These are phyloP conservation scores for Syzygium grande DNA, from an alignment of 345 rosid genomes.

Conservation along the genomic window DNA sequence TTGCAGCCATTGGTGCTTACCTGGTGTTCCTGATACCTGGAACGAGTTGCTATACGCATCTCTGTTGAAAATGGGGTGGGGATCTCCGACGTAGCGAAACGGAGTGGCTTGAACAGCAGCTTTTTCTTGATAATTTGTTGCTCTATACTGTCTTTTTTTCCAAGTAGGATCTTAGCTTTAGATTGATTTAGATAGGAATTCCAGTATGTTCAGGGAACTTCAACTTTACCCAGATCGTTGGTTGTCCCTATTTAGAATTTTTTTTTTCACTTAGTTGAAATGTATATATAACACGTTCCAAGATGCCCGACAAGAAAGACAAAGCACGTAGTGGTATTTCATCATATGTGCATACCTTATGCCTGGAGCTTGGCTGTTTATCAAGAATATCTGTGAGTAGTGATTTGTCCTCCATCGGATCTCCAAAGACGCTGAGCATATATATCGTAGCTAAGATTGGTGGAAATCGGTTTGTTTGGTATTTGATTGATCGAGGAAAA, in stretches of 20 bases:
- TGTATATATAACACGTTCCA: neutral
- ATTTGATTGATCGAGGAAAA: neutral
- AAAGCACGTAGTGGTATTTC: neutral
- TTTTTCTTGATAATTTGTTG: neutral
- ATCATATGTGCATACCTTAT: neutral
- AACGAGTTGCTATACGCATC: constrained; percentile 73
- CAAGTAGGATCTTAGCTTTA: neutral
- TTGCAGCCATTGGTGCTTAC: constrained; percentile 97
- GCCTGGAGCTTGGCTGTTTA: neutral
- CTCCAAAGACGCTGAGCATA: neutral
- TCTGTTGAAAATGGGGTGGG: constrained; percentile 42
- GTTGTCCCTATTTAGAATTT: neutral
- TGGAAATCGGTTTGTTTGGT: neutral
- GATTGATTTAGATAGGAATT: neutral
- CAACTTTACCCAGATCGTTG: neutral
- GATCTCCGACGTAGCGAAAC: constrained; percentile 14
- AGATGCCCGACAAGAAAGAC: neutral
- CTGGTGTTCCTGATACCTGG: constrained; percentile 89
- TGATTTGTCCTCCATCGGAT: neutral
- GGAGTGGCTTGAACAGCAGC: neutral
- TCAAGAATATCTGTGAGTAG: neutral
- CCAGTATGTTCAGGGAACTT: neutral
- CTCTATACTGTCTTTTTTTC: neutral
- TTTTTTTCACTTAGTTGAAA: neutral
- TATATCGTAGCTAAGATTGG: too few relatives aligned